Conservation (phyloP, 202 grass and related monocot species). For the Setaria viridis region DNA sequence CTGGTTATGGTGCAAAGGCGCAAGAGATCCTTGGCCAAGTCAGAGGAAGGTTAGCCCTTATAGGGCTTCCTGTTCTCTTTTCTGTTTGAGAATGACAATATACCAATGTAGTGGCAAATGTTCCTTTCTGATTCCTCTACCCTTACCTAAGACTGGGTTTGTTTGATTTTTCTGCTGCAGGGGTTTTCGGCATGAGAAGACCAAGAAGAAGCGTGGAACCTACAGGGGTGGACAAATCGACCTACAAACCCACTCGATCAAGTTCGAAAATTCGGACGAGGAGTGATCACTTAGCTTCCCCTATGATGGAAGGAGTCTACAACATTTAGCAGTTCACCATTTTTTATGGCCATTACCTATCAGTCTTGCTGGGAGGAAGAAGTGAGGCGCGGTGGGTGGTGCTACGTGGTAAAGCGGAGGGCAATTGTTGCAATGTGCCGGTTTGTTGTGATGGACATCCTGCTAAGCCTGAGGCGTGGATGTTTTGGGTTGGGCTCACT, state of each 20-base stretch:
- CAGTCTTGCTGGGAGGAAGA: not conserved
- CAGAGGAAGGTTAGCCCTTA: conserved; percentile 79
- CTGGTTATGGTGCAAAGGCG: conserved; percentile 91
- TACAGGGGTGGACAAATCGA: conserved; percentile 90
- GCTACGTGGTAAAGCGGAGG: not conserved
- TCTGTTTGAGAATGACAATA: not conserved
- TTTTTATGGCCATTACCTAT: not conserved
- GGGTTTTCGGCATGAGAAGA: conserved; percentile 97
- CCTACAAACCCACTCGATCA: conserved; percentile 81
- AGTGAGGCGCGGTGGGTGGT: not conserved
- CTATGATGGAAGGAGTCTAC: not conserved
- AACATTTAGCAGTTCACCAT: not conserved
- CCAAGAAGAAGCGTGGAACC: conserved; percentile 91
- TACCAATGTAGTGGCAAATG: not conserved
- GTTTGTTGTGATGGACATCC: conserved; percentile 13
- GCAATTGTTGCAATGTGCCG: not conserved
- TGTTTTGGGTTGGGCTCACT: not conserved
- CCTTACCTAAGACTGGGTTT: not conserved
- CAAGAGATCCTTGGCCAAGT: conserved; percentile 97
- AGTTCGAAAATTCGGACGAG: conserved; percentile 72
- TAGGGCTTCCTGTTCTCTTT: not conserved
- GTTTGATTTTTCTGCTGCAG: conserved; percentile 46
- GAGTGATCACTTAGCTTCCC: conserved; percentile 42
- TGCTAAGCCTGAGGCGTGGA: not conserved
- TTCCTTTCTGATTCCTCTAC: not conserved